Evolutionary conservation across 768 basidiomycete species (phyloP), one percentile per base, ranked within the genome.

Genomic region (Rossbeevera mucosa): DNA sequence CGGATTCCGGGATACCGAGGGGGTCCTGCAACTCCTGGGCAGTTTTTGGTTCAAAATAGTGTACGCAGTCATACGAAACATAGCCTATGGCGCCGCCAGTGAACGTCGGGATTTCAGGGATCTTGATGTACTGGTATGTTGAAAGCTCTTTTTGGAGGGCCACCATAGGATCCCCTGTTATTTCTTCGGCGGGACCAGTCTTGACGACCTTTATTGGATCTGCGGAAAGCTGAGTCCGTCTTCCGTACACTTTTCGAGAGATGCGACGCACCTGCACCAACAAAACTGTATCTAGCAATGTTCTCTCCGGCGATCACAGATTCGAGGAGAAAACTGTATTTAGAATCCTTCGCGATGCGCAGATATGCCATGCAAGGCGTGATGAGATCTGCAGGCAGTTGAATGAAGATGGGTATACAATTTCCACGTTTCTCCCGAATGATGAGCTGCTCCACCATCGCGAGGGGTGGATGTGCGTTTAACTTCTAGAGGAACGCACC

Each of bases 71-170:
- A 73, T 94, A 99, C 12, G 92, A 82, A 54, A 99, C 92, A 68
- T 96, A 98, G 49, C 96, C 96, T 64, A 98, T 91, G 1, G 94
- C 95, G 42, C 96, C 96, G 43, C 96, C 96, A 42, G 94, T 95
- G 67, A 98, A 96, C 0, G 94, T 94, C 2, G 91, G 86, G 30
- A 95, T 78, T 68, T 94, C 89, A 5, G 93, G 93, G 22, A 96
- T 83, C 67, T 88, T 88, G 70, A 96, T 81, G 66, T 94, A 96
- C 68, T 87, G 79, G 74, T 98, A 91, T 48, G 86, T 74, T 7
- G 85, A 74, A 20, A 99, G 81, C 67, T 95, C 93, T 60, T 82
- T 84, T 72, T 98, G 88, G 42, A 99, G 80, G 24, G 79, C 80
- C 25, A 73, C 66, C 77, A 94, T 83, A 12, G 96, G 96, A 68